Percentiles rank a stretch among this genome's conserved stretches.
Evolutionary conservation across 495 filamentous ascomycete genomes (phyloP).

Genomic region (Trichoderma erinaceum): DNA sequence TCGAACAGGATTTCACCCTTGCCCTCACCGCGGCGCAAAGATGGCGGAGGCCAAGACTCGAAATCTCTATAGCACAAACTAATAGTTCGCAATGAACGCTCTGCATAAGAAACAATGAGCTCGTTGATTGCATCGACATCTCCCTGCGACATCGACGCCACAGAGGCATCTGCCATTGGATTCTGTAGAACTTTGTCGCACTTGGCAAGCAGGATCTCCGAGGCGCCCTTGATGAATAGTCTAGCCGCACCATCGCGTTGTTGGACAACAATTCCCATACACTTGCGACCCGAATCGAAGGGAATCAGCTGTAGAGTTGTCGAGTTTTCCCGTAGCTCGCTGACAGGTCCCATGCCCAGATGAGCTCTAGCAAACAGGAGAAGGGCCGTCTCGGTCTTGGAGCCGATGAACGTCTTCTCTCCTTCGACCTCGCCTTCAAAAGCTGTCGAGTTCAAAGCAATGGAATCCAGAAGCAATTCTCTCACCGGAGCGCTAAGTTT

Average conservation of each 20-base stretch:
- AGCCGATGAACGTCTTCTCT: conserved; percentile 68
- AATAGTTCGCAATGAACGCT: conserved; percentile 79
- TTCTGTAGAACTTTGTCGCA: conserved; percentile 67
- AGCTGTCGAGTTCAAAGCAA: conserved; percentile 80
- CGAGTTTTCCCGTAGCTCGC: conserved; percentile 63
- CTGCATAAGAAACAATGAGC: conserved; percentile 71
- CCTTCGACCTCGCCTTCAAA: conserved; percentile 78
- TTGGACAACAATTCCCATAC: conserved; percentile 77
- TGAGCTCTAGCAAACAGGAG: conserved; percentile 52
- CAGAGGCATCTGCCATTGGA: conserved; percentile 54
- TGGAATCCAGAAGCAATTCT: conserved; percentile 63
- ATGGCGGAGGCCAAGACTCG: conserved; percentile 76
- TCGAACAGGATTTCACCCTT: conserved; percentile 61
- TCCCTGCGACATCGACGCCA: conserved; percentile 49
- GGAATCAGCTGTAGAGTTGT: conserved; percentile 69
- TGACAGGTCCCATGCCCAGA: conserved; percentile 67
- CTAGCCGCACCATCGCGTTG: conserved; percentile 44
- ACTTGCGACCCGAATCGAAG: conserved; percentile 82
- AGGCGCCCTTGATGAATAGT: conserved; percentile 82
- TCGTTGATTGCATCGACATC: conserved; percentile 54
- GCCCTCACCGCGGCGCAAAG: conserved; percentile 43
- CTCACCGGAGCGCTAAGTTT: conserved; percentile 54
- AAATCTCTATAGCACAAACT: conserved; percentile 84
- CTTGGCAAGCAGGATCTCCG: conserved; percentile 72
- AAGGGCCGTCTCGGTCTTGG: conserved; percentile 85